Evolutionary conservation across 257 asterid species (phyloP).

Genomic region (Fraxinus excelsior): DNA sequence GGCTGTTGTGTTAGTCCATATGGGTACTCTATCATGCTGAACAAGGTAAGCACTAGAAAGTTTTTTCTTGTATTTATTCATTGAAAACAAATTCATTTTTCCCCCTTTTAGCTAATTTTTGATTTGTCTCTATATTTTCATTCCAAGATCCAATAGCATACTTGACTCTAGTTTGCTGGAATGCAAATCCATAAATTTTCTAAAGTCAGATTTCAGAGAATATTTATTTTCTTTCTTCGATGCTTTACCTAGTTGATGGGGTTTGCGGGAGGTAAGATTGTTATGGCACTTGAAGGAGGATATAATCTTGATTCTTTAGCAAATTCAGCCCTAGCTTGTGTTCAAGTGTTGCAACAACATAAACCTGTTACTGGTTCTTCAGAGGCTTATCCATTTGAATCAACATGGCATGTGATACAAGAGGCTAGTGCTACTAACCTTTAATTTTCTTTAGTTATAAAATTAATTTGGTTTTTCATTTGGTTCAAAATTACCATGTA

Average conservation of each 20-base stretch:
- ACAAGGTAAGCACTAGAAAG: constrained; percentile 57
- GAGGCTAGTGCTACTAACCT: constrained; percentile 41
- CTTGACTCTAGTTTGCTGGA: background rate
- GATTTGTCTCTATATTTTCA: background rate
- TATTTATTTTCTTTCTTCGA: constrained; percentile 15
- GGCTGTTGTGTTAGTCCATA: constrained; percentile 84
- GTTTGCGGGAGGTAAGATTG: constrained; percentile 87
- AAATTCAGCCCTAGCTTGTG: constrained; percentile 77
- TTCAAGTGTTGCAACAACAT: constrained; percentile 62
- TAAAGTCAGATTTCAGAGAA: background rate
- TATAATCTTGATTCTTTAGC: constrained; percentile 79
- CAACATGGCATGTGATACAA: constrained; percentile 86
- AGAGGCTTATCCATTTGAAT: constrained; percentile 70
- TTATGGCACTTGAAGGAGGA: constrained; percentile 99
- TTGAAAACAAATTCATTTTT: constrained; percentile 6
- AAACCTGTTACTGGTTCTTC: constrained; percentile 55
- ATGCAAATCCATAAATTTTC: background rate
- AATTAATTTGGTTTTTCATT: constrained; percentile 2
- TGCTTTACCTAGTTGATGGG: constrained; percentile 63
- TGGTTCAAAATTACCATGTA: background rate
- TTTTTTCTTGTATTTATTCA: constrained; percentile 18
- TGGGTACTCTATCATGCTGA: constrained; percentile 83
- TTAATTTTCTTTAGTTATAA: background rate
- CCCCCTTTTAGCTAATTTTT: constrained; percentile 2
- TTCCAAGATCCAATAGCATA: background rate